Evolutionary conservation across 768 basidiomycete species (phyloP).

Genomic region (Chalciporus piperatus): DNA sequence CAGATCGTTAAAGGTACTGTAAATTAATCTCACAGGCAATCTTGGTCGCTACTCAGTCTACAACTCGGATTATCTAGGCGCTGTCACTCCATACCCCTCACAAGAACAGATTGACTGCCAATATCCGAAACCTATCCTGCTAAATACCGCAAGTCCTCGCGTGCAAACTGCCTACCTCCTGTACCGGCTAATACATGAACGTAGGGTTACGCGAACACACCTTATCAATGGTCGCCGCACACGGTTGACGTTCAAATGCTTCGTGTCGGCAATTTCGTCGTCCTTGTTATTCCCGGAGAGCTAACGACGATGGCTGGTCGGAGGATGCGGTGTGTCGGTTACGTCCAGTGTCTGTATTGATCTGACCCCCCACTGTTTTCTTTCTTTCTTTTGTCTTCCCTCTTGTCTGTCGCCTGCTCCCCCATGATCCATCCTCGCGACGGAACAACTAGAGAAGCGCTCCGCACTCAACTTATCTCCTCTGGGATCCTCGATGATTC

Average conservation of each 20-base stretch:
- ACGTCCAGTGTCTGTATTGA: neutral
- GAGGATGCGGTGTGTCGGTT: constrained; percentile 57
- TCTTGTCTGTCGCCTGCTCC: no score
- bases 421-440: neutral
- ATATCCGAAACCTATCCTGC: constrained; percentile 71
- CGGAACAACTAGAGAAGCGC: constrained; percentile 48
- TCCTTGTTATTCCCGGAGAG: constrained; percentile 75
- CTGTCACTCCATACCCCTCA: constrained; percentile 62
- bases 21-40: neutral
- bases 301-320: constrained; percentile 82
- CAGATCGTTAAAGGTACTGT: constrained; percentile 62
- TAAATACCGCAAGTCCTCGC: constrained; percentile 49
- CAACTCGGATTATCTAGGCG: constrained; percentile 2
- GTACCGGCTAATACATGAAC: constrained; percentile 17
- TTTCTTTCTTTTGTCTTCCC: neutral
- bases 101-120: constrained; percentile 68
- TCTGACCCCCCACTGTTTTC: constrained; percentile 3
- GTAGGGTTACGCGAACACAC: constrained; percentile 60
- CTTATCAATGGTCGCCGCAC: constrained; percentile 73
- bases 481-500: constrained; percentile 60
- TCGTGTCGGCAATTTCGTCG: constrained; percentile 72
- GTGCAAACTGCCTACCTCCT: neutral
- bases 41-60: neutral
- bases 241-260: constrained; percentile 77
- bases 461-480: constrained; percentile 63